Conservation (phyloP, 208 protist genomes). For the Porcisia hertigi region DNA sequence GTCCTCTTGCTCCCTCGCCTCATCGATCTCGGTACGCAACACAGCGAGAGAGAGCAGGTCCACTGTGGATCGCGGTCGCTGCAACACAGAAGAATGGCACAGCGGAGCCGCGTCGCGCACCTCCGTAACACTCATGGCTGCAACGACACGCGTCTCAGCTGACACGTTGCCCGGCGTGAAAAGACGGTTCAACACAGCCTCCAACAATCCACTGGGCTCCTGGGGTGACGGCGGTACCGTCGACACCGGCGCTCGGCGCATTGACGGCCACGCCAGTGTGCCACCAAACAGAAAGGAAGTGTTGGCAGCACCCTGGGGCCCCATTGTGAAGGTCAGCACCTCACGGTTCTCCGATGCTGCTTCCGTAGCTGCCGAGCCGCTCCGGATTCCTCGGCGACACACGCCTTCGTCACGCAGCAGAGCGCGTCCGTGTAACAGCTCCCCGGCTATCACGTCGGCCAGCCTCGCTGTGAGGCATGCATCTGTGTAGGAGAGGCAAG, state of each 20-base stretch:
- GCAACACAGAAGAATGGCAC: conserved; percentile 25
- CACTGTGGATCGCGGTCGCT: conserved; percentile 29
- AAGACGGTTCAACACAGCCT: conserved; percentile 24
- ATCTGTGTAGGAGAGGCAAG: conserved; percentile 11
- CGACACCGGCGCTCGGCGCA: neutral
- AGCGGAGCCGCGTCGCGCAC: conserved; percentile 31
- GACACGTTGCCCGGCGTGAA: conserved; percentile 1
- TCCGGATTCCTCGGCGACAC: neutral
- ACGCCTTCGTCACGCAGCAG: neutral
- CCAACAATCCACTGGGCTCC: conserved; percentile 17
- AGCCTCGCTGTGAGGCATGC: conserved; percentile 14
- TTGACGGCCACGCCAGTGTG: neutral
- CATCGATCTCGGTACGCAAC: conserved; percentile 4
- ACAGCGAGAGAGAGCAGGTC: conserved; percentile 34
- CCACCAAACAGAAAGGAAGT: conserved; percentile 22
- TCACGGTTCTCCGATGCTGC: conserved; percentile 2
- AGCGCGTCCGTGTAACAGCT: conserved; percentile 6
- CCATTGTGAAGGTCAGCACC: conserved; percentile 28
- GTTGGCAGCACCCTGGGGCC: conserved; percentile 16
- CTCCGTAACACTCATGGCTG: conserved; percentile 34
- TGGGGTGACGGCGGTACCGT: neutral
- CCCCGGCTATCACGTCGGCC: conserved; percentile 17
- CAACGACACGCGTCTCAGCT: neutral
- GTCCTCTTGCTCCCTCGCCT: neutral
- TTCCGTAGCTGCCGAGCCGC: neutral